Conservation (phyloP, 2,329 filamentous ascomycete genomes). For the Trichophyton benhamiae region DNA sequence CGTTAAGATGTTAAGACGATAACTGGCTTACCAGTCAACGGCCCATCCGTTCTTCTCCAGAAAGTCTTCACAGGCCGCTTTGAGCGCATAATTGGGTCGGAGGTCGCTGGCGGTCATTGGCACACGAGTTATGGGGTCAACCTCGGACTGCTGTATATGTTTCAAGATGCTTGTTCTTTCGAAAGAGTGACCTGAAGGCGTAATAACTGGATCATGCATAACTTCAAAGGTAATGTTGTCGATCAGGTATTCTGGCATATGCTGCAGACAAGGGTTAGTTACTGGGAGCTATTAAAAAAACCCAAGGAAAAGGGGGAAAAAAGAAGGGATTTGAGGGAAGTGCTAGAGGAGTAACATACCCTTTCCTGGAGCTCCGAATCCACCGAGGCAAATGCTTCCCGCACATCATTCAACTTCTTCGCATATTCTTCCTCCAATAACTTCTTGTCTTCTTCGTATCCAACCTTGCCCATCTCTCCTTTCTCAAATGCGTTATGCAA, state of each 20-base stretch:
- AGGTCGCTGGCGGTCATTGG: constrained; percentile 57
- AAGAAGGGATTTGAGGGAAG: neutral
- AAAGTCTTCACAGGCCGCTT: constrained; percentile 74
- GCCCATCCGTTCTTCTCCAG: constrained; percentile 81
- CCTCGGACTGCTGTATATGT: constrained; percentile 61
- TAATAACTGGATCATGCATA: constrained; percentile 41
- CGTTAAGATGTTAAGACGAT: neutral
- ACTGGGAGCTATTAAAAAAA: neutral
- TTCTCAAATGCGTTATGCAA: constrained; percentile 25
- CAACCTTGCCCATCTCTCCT: constrained; percentile 43
- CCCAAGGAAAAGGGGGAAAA: neutral
- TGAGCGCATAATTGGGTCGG: constrained; percentile 68
- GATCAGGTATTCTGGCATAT: constrained; percentile 38
- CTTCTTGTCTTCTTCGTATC: constrained; percentile 56
- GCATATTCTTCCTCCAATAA: constrained; percentile 40
- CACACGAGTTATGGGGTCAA: constrained; percentile 75
- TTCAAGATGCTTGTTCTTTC: constrained; percentile 76
- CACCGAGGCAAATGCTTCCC: constrained; percentile 33
- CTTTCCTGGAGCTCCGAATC: constrained; percentile 33
- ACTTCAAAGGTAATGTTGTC: constrained; percentile 40
- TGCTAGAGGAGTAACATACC: constrained; percentile 21
- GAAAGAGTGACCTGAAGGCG: constrained; percentile 76
- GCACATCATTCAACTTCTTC: constrained; percentile 35
- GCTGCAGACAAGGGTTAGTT: constrained; percentile 17
- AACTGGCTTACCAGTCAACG: constrained; percentile 58